Evolutionary conservation across 169 alveolate genomes (phyloP).

Genomic region (Cyclospora cayetanensis): DNA sequence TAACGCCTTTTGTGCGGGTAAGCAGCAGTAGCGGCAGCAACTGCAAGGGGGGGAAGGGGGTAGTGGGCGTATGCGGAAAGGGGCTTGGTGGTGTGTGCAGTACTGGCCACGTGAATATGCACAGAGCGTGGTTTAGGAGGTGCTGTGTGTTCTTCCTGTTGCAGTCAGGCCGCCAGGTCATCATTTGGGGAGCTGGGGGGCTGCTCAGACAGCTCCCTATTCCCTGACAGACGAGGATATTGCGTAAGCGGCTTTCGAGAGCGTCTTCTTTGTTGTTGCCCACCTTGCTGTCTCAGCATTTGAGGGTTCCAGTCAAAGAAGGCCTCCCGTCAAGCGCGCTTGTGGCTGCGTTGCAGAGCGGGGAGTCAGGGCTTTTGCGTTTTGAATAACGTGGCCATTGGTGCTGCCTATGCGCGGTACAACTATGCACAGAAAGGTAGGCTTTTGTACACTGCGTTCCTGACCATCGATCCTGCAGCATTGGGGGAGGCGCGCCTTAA

Average conservation of each 20-base stretch:
- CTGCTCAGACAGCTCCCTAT: slow-evolving; percentile 74
- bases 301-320: background rate
- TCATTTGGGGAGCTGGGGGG: slow-evolving; percentile 98
- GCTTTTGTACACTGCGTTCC: no score
- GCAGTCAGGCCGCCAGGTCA: slow-evolving; percentile 99
- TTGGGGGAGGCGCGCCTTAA: no score
- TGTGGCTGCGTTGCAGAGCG: slow-evolving; percentile 20
- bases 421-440: slow-evolving; percentile 62
- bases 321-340: background rate
- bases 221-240: slow-evolving; percentile 66
- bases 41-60: slow-evolving; percentile 15
- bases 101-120: background rate
- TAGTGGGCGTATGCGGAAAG: background rate
- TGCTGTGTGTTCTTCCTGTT: slow-evolving; percentile 78
- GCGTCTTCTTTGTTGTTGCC: background rate
- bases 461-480: no score
- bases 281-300: background rate
- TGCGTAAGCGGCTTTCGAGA: slow-evolving; percentile 21
- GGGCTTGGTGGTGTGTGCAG: background rate
- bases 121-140: background rate
- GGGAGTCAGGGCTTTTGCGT: slow-evolving; percentile 97
- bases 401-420: slow-evolving; percentile 95
- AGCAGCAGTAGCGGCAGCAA: slow-evolving; percentile 33
- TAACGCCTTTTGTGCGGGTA: slow-evolving; percentile 88
- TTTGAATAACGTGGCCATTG: slow-evolving; percentile 97